Base-by-base conservation (phyloP, 2,329 filamentous ascomycete species). In the Didymella pinodella region DNA sequence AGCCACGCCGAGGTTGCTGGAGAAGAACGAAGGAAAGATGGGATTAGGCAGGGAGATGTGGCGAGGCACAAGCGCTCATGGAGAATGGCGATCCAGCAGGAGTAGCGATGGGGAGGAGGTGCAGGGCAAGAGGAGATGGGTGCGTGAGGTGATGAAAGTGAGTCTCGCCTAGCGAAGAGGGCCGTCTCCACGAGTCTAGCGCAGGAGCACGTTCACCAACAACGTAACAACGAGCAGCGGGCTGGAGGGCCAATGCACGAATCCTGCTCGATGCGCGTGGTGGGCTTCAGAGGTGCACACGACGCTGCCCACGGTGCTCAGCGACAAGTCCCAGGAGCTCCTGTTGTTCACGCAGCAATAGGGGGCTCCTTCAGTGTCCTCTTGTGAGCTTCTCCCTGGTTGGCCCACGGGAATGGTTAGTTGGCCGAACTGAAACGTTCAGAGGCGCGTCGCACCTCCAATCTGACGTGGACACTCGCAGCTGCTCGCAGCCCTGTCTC, bases 21-120 rank as follows among this genome's bases (percentile, higher is more conserved):
- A 76, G 74, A 75, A 76, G 74, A 75, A 74, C 50, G 62, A 64
- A 76, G 75, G 66, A 69, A 74, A 73, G 67, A 54, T 54, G 14
- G 48, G 74, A 75, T 75, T 76, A 75, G 54, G 66, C 70, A 65
- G 63, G 63, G 63, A 61, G 63, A 64, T 64, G 62, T 51, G 64
- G 70, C 65, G 70, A 72, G 62, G 65, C 65, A 65, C 64, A 51
- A 62, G 68, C 62, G 69, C 69, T 70, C 71, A 70, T 69, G 38
- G 51, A 62, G 61, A 57, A 50, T 58, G 60, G 57, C 62, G 61
- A 53, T 55, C 54, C 61, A 61, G 64, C 60, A 61, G 55, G 59
- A 57, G 61, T 56, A 43, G 61, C 51, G 58, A 62, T 61, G 51
- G 58, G 48, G 57, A 57, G 57, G 54, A 54, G 55, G 57, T 62